Base-by-base conservation (phyloP, 768 basidiomycete species). In the Lactifluus piperatus region DNA sequence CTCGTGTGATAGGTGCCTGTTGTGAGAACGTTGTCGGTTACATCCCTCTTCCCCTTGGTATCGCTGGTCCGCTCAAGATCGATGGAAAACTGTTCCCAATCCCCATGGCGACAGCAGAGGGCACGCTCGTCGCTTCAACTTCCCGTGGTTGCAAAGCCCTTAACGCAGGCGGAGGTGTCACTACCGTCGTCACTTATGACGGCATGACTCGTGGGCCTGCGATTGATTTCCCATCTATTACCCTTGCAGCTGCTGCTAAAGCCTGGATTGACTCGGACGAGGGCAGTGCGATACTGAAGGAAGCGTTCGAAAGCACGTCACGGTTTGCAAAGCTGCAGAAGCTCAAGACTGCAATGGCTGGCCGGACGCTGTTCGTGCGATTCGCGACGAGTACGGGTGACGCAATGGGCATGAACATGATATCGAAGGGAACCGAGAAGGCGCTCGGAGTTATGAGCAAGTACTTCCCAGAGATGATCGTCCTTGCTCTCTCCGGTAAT, bases 391-490 rank as follows among this genome's bases (percentile, higher is more conserved):
- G 83, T 55, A 98, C 97, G 0, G 97, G 94, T 30, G 95, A 98
- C 68, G 95, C 97, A 43, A 99, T 98, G 95, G 97, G 97, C 18
- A 99, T 99, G 97, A 99, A 99, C 78, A 99, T 98, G 97, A 97
- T 98, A 69, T 91, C 88, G 9, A 99, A 99, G 74, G 97, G 94
- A 3, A 94, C 93, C 10, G 97, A 98, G 76, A 90, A 89, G 73
- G 94, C 94, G 22, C 80, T 99, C 13, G 92, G 88, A 67, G 80
- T 78, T 22, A 79, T 92, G 80, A 78, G 80, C 65, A 76, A 77
- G 51, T 72, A 84, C 67, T 99, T 92, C 77, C 95, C 95, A 4
- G 85, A 86, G 60, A 97, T 97, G 94, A 72, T 83, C 56, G 84
- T 93, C 43, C 80, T 97, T 34, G 90, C 95, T 9, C 80, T 99